phyloP scores from a whole-genome alignment of 1,284 basidiomycete species.

The Boletellus sp. region DNA sequence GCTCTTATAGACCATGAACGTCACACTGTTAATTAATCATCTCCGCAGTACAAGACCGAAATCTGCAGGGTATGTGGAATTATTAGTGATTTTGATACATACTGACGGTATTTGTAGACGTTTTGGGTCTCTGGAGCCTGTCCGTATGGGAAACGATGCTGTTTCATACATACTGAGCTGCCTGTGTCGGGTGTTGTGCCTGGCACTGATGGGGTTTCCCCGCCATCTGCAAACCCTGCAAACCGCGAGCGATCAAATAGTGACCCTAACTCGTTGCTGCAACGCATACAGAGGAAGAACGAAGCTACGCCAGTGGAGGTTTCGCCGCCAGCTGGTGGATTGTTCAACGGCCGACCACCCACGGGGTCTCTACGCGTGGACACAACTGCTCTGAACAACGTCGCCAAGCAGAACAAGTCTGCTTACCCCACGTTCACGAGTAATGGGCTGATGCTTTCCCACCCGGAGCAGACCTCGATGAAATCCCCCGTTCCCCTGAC shows the following conservation, averaged over 20 bases:
- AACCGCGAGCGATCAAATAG: slow-evolving; percentile 75
- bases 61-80: slow-evolving; percentile 70
- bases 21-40: slow-evolving; percentile 12
- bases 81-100: slow-evolving; percentile 7
- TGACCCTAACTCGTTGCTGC: slow-evolving; percentile 73
- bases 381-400: slow-evolving; percentile 58
- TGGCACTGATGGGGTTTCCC: slow-evolving; percentile 45
- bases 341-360: slow-evolving; percentile 57
- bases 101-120: slow-evolving; percentile 46
- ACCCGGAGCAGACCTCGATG: slow-evolving; percentile 52
- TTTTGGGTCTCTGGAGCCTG: slow-evolving; percentile 91
- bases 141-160: slow-evolving; percentile 86
- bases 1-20: slow-evolving; percentile 2
- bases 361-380: slow-evolving; percentile 67
- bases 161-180: slow-evolving; percentile 85
- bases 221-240: slow-evolving; percentile 47
- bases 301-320: slow-evolving; percentile 50
- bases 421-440: slow-evolving; percentile 74
- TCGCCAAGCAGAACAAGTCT: slow-evolving; percentile 76
- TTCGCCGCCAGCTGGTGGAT: slow-evolving; percentile 38
- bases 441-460: slow-evolving; percentile 66
- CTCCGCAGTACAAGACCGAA: slow-evolving; percentile 80
- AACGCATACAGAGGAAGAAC: slow-evolving; percentile 66
- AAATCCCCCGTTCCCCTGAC: slow-evolving; percentile 76
- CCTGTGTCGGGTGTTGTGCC: slow-evolving; percentile 57